Evolutionary conservation across 208 protist species (phyloP).

Genomic region (Trypanosoma vivax): DNA sequence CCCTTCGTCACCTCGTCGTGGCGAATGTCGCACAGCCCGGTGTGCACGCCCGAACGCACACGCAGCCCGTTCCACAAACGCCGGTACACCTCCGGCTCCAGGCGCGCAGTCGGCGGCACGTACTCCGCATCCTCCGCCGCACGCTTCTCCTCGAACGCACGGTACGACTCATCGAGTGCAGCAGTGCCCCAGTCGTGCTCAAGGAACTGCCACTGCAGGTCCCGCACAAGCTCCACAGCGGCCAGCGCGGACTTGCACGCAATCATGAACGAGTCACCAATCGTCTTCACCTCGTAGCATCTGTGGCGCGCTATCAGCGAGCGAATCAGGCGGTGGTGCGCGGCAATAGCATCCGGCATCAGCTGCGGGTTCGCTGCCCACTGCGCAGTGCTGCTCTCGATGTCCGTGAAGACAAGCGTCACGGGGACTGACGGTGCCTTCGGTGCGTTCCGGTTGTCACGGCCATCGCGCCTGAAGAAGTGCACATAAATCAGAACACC

Average conservation of each 20-base stretch:
- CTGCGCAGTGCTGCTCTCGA: slow-evolving; percentile 72
- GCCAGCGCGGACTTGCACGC: neutral
- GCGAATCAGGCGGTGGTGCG: slow-evolving; percentile 63
- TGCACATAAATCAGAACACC: neutral
- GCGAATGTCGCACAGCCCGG: slow-evolving; percentile 42
- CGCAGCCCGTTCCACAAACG: slow-evolving; percentile 35
- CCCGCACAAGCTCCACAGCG: neutral
- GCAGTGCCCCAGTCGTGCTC: slow-evolving; percentile 35
- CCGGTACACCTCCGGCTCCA: slow-evolving; percentile 24
- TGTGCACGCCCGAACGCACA: slow-evolving; percentile 51
- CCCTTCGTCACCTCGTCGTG: slow-evolving; percentile 36
- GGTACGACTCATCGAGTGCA: slow-evolving; percentile 35
- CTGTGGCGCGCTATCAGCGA: slow-evolving; percentile 36
- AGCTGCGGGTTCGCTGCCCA: slow-evolving; percentile 44
- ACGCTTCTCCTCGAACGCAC: slow-evolving; percentile 24
- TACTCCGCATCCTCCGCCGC: slow-evolving; percentile 12
- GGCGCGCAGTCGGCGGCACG: slow-evolving; percentile 20
- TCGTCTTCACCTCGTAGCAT: slow-evolving; percentile 81
- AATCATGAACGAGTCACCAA: slow-evolving; percentile 57
- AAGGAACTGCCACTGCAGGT: slow-evolving; percentile 12
- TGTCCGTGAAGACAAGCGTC: slow-evolving; percentile 73
- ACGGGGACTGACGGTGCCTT: slow-evolving; percentile 32
- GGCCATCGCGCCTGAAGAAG: slow-evolving; percentile 21
- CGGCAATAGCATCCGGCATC: slow-evolving; percentile 54
- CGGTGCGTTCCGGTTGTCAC: slow-evolving; percentile 40